A percentile compares a stretch with the other conserved stretches of the same genome.
phyloP scores from a whole-genome alignment of 73 alveolate species.

The Paramecium sexaurelia region DNA sequence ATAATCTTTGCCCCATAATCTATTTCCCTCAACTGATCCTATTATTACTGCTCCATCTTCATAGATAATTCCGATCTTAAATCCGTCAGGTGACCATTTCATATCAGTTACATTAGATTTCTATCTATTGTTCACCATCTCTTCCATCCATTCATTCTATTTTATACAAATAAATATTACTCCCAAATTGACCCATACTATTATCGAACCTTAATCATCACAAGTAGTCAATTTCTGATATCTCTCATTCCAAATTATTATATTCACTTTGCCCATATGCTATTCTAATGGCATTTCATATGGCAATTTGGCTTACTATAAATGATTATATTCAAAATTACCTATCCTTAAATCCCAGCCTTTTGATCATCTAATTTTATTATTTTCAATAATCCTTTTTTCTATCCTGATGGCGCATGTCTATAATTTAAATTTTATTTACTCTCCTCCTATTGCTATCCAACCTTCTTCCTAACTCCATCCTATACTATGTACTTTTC shows the following conservation, averaged over 20 bases:
- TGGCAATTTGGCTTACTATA: conserved; percentile 48
- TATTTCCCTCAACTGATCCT: conserved; percentile 99
- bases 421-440: neutral
- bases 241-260: conserved; percentile 90
- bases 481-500: conserved; percentile 69
- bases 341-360: conserved; percentile 52
- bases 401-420: conserved; percentile 53
- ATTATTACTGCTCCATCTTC: conserved; percentile 99
- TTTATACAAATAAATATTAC: conserved; percentile 21
- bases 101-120: conserved; percentile 98
- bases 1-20: conserved; percentile 98
- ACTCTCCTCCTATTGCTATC: conserved; percentile 88
- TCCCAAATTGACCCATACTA: conserved; percentile 92
- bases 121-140: conserved; percentile 99
- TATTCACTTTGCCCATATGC: conserved; percentile 73
- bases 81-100: conserved; percentile 99
- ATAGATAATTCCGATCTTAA: conserved; percentile 93
- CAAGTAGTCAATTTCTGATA: conserved; percentile 93
- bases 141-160: conserved; percentile 90
- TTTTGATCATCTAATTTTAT: conserved; percentile 76
- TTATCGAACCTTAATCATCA: conserved; percentile 95
- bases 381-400: conserved; percentile 80
- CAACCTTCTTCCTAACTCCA: conserved; percentile 91
- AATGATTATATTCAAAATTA: neutral
- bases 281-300: conserved; percentile 62